These are phyloP conservation scores for Shiraia sp. DNA, from an alignment of 2,329 filamentous ascomycete genomes.

Conservation along the genomic window DNA sequence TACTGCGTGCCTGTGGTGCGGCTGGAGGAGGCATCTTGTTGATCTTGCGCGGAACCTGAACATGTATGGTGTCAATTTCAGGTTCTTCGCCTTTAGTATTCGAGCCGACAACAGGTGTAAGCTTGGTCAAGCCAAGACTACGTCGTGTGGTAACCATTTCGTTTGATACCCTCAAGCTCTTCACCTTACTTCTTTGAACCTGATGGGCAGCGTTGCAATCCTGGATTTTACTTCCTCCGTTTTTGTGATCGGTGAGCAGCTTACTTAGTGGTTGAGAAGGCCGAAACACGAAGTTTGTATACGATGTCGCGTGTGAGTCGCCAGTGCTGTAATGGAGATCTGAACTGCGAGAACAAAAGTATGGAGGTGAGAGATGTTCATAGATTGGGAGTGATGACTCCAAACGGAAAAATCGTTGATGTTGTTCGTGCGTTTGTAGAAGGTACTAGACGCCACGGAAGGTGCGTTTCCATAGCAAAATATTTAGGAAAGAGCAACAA, in stretches of 20 bases:
- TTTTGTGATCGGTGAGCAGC: neutral
- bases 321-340: neutral
- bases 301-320: too few relatives aligned
- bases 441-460: conserved; percentile 16
- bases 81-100: neutral
- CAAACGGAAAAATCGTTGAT: conserved; percentile 1
- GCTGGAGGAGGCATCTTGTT: neutral
- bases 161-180: neutral
- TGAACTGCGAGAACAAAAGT: neutral
- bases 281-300: too few relatives aligned
- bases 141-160: conserved; percentile 15
- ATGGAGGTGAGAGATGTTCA: neutral
- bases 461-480: conserved; percentile 2
- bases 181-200: neutral
- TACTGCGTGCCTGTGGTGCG: neutral
- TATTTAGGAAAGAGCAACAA: conserved; percentile 7
- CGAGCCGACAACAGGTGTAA: neutral
- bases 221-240: too few relatives aligned
- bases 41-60: neutral
- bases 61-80: neutral
- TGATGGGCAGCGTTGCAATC: too few relatives aligned
- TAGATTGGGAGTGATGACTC: neutral
- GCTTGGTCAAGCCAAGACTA: conserved; percentile 7
- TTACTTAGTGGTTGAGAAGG: too few relatives aligned
- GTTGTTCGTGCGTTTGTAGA: conserved; percentile 14